Percentiles rank a stretch among this genome's conserved stretches.
phyloP scores from a whole-genome alignment of 371 early-diverging fungal species.

The Mucor lusitanicus region DNA sequence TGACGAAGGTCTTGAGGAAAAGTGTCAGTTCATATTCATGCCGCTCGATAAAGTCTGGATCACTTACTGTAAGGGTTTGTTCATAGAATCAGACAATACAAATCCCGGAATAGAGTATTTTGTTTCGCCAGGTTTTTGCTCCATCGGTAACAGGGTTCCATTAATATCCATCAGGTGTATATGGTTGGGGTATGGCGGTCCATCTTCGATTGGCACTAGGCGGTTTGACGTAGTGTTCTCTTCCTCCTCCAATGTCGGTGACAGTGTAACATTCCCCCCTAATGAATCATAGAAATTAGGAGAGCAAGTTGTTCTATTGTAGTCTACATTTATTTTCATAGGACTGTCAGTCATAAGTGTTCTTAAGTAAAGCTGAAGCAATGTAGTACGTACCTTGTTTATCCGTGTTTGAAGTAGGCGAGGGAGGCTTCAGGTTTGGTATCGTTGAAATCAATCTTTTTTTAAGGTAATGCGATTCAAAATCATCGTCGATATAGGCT shows the following conservation, averaged over 20 bases:
- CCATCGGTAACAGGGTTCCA: constrained; percentile 33
- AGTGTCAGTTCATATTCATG: neutral
- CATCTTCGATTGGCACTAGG: neutral
- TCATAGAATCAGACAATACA: constrained; percentile 13
- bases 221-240: neutral
- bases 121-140: constrained; percentile 28
- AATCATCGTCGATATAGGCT: constrained; percentile 6
- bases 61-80: neutral
- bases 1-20: neutral
- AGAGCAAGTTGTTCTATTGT: neutral
- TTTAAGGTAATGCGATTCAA: constrained; percentile 21
- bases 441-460: constrained; percentile 21
- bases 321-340: neutral
- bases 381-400: neutral
- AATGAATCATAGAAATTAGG: neutral
- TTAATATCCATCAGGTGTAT: constrained; percentile 25
- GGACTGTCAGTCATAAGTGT: neutral
- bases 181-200: neutral
- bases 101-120: constrained; percentile 40
- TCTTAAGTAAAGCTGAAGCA: neutral
- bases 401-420: neutral
- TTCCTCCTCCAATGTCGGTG: neutral
- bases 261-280: neutral
- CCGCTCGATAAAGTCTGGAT: neutral
- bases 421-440: neutral